Conservation (phyloP, 2,329 filamentous ascomycete species). For the Dothideomycetes sp. region DNA sequence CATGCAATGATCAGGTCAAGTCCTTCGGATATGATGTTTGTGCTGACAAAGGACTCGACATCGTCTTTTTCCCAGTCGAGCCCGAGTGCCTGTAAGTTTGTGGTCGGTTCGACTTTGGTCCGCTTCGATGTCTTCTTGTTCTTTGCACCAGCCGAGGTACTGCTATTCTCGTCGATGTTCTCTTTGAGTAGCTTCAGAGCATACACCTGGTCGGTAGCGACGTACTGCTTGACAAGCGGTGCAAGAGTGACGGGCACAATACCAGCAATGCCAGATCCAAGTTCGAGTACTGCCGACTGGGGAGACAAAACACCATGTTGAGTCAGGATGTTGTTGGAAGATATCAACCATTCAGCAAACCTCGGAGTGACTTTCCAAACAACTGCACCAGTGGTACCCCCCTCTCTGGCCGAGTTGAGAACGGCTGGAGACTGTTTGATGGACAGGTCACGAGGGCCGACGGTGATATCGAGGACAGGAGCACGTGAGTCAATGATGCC, state of each 20-base stretch:
- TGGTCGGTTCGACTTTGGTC: not conserved
- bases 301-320: conserved; percentile 42
- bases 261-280: conserved; percentile 81
- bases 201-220: conserved; percentile 83
- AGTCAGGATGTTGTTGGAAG: conserved; percentile 55
- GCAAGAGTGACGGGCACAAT: conserved; percentile 64
- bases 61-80: conserved; percentile 75
- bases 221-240: conserved; percentile 53
- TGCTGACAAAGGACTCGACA: conserved; percentile 37
- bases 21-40: conserved; percentile 35
- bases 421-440: conserved; percentile 79
- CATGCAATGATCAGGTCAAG: conserved; percentile 61
- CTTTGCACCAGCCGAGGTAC: not conserved
- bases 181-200: conserved; percentile 65
- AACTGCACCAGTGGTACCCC: conserved; percentile 67
- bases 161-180: conserved; percentile 60
- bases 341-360: conserved; percentile 71
- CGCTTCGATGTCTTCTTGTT: conserved; percentile 3
- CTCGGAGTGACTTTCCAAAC: conserved; percentile 85
- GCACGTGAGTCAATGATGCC: conserved; percentile 75
- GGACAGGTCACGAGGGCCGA: conserved; percentile 61
- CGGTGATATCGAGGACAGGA: conserved; percentile 48
- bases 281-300: conserved; percentile 59
- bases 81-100: conserved; percentile 14
- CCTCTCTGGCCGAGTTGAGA: conserved; percentile 64